Base-by-base conservation (phyloP, 208 protist species). In the Wallacemonas collosoma region DNA sequence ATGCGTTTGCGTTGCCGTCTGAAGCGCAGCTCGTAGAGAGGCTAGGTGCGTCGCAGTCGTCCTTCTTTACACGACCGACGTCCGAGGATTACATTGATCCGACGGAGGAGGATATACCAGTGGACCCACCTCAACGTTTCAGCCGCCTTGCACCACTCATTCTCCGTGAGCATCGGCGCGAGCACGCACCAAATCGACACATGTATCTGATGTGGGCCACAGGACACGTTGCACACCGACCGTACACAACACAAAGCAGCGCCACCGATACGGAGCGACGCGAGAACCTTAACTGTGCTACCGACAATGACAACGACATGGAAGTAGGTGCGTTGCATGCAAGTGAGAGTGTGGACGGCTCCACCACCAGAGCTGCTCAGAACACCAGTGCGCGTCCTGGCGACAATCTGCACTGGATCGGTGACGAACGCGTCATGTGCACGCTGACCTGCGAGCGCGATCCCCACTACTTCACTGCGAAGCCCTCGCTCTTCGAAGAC, bases 141-240 rank as follows among this genome's bases (percentile, higher is more conserved):
- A 89, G 87, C 48, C 79, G 75, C n/a, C 75, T 94, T 14, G 83
- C 83, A 3, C 72, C 80, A 7, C 71, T 89, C 9, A 73, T 95
- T 51, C 78, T 93, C 44, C 83, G 87, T 4, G 80, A 89, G 71
- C 86, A 92, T 69, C 87, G 83, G 12, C 63, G 66, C 11, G 81
- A 89, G 51, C 90, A 95, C 62, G 68, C 80, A 50, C 78, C 78
- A 26, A 87, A 81, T 71, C 80, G 79, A 15, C 85, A 83, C 66
- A 87, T 95, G 83, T 93, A 77, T 69, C 66, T 95, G 54, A 87
- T 91, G 82, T 95, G 87, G 87, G 87, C 87, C 12, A 47, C 68
- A 14, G 89, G 89, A 0, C 69, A 77, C 12, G 61, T 90, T 9
- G 6, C 57, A 3, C 60, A 65, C 60, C 38, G 60, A 51, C 44